Conservation (phyloP, 805 yeast species). For the Teunomyces gatunensis region DNA sequence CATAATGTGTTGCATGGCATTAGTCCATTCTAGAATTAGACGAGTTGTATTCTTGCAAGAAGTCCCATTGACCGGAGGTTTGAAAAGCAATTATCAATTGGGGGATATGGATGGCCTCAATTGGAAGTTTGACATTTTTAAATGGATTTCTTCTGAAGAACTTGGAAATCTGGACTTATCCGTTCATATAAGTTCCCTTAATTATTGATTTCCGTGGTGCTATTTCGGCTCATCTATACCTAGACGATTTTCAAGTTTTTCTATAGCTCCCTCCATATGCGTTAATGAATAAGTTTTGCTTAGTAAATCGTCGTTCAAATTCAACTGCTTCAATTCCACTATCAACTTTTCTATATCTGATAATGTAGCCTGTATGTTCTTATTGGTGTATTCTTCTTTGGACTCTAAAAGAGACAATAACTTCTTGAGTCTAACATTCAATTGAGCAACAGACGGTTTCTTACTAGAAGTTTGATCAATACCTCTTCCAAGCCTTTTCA, state of each 20-base stretch:
- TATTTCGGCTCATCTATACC: not conserved
- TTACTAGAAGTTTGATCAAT: not conserved
- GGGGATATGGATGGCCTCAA: slow-evolving; percentile 76
- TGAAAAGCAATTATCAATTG: slow-evolving; percentile 69
- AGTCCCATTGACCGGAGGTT: slow-evolving; percentile 40
- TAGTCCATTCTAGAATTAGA: slow-evolving; percentile 82
- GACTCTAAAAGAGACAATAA: slow-evolving; percentile 16
- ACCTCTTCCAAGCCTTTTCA: slow-evolving; percentile 9
- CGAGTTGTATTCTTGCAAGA: slow-evolving; percentile 58
- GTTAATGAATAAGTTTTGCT: not conserved
- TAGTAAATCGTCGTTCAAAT: not conserved
- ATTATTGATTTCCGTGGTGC: not conserved
- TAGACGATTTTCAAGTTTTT: not conserved
- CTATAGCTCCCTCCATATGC: not conserved
- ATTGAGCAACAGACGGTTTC: slow-evolving; percentile 9
- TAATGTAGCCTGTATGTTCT: not conserved
- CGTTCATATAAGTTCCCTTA: not conserved
- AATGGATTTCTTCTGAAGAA: slow-evolving; percentile 49
- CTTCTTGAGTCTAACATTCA: slow-evolving; percentile 18
- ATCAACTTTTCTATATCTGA: not conserved
- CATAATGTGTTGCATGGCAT: slow-evolving; percentile 94
- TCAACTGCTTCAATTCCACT: not conserved
- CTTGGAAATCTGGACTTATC: not conserved
- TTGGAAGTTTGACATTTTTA: slow-evolving; percentile 85
- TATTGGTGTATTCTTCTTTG: not conserved